These are phyloP conservation scores for Botrytis byssoidea DNA, from an alignment of 2,329 filamentous ascomycete genomes.

Conservation along the genomic window DNA sequence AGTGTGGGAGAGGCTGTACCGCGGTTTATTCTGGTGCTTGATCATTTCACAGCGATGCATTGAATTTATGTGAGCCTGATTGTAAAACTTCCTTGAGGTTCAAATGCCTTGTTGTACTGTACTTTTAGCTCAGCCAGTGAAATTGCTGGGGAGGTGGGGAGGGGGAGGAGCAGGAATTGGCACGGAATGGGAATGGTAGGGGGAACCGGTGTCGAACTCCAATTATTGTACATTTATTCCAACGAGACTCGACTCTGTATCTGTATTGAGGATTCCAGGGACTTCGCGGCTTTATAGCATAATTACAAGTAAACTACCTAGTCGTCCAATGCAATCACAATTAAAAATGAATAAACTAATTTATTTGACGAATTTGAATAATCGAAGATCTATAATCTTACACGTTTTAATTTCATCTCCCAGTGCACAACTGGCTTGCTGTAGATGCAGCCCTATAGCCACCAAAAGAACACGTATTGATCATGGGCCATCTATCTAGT, in stretches of 20 bases:
- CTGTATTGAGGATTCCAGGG: neutral
- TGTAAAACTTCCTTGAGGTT: neutral
- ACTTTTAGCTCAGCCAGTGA: conserved; percentile 1
- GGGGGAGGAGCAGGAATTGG: neutral
- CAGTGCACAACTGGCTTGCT: neutral
- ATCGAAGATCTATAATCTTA: conserved; percentile 23
- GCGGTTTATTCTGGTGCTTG: conserved; percentile 70
- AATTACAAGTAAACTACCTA: neutral
- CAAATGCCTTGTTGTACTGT: neutral
- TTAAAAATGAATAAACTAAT: neutral
- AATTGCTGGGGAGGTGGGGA: neutral
- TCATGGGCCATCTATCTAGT: conserved; percentile 16
- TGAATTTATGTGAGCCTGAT: neutral
- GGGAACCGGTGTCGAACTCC: neutral
- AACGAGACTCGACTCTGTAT: conserved; percentile 7
- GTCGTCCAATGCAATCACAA: conserved; percentile 1
- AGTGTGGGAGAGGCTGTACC: conserved; percentile 80
- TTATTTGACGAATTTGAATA: conserved; percentile 8
- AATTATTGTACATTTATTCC: neutral
- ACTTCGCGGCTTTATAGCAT: neutral
- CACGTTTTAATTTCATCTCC: conserved; percentile 9
- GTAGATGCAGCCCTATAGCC: conserved; percentile 3
- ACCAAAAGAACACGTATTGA: conserved; percentile 10
- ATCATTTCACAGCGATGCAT: neutral
- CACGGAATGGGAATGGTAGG: neutral